phyloP scores from a whole-genome alignment of 106 monocot species.

The Chionographis japonica region DNA sequence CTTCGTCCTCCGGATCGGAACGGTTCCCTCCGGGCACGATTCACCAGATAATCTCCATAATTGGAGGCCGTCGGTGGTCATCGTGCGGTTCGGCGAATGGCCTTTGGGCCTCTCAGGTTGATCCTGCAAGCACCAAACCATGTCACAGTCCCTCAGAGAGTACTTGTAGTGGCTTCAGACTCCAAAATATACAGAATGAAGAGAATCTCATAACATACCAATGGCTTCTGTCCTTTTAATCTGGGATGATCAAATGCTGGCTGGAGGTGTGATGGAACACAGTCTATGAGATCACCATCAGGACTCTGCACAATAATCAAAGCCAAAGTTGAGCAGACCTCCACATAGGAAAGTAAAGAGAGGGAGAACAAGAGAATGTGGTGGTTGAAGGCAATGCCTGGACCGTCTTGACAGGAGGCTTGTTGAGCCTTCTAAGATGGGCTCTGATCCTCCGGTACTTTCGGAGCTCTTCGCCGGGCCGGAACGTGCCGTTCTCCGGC shows the following conservation, averaged over 20 bases:
- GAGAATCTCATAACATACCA: conserved; percentile 22
- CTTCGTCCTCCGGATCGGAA: conserved; percentile 41
- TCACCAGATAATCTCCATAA: conserved; percentile 59
- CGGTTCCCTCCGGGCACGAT: conserved; percentile 60
- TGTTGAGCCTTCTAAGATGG: conserved; percentile 62
- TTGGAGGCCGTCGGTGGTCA: conserved; percentile 20
- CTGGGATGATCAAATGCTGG: conserved; percentile 91
- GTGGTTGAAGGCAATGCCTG: conserved; percentile 32
- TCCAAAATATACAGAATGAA: background rate
- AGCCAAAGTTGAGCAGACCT: background rate
- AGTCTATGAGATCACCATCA: conserved; percentile 85
- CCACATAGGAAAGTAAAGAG: background rate
- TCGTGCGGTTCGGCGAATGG: background rate
- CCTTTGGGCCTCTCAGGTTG: conserved; percentile 77
- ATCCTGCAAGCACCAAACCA: conserved; percentile 34
- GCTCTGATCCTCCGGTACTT: conserved; percentile 59
- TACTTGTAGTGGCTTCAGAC: background rate
- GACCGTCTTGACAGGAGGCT: conserved; percentile 62
- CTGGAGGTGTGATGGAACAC: conserved; percentile 66
- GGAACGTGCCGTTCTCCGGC: conserved; percentile 37
- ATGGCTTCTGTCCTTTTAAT: conserved; percentile 50
- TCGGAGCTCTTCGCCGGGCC: conserved; percentile 37
- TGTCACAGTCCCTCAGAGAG: background rate
- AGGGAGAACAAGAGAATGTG: background rate
- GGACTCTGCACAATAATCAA: conserved; percentile 34